These are phyloP conservation scores for Fennellomyces sp. DNA, from an alignment of 371 early-diverging fungal genomes.

Conservation along the genomic window DNA sequence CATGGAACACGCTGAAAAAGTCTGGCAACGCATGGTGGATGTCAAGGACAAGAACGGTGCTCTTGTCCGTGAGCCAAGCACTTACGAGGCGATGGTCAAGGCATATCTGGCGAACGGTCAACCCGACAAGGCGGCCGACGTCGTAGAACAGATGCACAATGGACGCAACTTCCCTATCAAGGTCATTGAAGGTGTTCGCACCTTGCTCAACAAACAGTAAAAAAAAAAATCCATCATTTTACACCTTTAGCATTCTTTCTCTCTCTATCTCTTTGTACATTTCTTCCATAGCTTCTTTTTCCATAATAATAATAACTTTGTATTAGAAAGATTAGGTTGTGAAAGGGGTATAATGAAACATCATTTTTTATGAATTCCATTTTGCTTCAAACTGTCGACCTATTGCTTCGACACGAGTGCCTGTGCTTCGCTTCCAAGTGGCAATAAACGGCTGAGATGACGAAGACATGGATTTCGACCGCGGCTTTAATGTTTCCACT, in stretches of 20 bases:
- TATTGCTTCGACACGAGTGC: slow-evolving; percentile 21
- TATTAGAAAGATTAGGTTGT: neutral
- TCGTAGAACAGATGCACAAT: slow-evolving; percentile 35
- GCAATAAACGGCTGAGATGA: neutral
- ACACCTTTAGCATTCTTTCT: neutral
- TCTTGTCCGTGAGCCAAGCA: no score
- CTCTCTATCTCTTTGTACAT: neutral
- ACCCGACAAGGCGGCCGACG: slow-evolving; percentile 36
- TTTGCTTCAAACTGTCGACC: slow-evolving; percentile 22
- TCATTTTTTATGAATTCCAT: slow-evolving; percentile 1
- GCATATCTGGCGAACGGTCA: slow-evolving; percentile 52
- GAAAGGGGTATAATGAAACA: neutral
- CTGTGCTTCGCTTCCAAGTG: slow-evolving; percentile 7
- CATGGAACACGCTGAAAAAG: slow-evolving; percentile 41
- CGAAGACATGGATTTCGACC: slow-evolving; percentile 38
- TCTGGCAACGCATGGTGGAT: slow-evolving; percentile 51
- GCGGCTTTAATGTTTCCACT: slow-evolving; percentile 21
- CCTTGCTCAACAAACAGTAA: neutral
- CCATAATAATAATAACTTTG: neutral
- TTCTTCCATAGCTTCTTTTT: neutral
- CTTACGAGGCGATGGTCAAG: no score
- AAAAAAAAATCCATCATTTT: neutral
- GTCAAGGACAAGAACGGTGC: slow-evolving; percentile 12
- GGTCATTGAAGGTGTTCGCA: slow-evolving; percentile 2
- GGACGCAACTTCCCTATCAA: slow-evolving; percentile 14